These are phyloP conservation scores for Fusarium sp. DNA, from an alignment of 2,329 filamentous ascomycete genomes.

Conservation along the genomic window DNA sequence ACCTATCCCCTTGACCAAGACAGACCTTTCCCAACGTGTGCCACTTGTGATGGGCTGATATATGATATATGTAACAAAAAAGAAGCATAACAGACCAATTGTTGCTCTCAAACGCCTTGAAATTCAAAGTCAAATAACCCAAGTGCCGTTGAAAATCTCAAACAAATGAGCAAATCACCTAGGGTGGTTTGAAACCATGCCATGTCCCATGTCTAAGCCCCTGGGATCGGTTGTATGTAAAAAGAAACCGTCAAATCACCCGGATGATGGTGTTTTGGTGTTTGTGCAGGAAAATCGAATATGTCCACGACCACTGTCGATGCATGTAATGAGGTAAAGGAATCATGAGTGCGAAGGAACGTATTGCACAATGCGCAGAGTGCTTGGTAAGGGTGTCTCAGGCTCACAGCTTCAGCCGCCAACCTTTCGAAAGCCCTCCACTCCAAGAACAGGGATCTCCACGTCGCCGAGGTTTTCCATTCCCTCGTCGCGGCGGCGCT, in stretches of 20 bases:
- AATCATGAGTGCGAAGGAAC: constrained; percentile 16
- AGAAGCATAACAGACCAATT: constrained; percentile 20
- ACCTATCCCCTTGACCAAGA: constrained; percentile 1
- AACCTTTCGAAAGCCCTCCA: constrained; percentile 56
- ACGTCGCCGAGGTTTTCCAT: constrained; percentile 73
- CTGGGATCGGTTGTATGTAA: constrained; percentile 17
- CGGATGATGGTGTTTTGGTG: constrained; percentile 25
- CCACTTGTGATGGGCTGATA: constrained; percentile 10
- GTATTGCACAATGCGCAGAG: background rate
- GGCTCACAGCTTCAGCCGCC: constrained; percentile 39
- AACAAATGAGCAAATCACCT: constrained; percentile 31
- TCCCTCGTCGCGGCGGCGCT: constrained; percentile 79
- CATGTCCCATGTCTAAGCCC: constrained; percentile 8
- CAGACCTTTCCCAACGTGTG: constrained; percentile 7
- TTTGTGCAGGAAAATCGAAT: constrained; percentile 33
- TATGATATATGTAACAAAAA: constrained; percentile 15
- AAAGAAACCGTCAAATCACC: constrained; percentile 23
- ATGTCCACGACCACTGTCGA: constrained; percentile 17
- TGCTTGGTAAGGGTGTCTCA: constrained; percentile 2
- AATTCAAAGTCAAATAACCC: constrained; percentile 18
- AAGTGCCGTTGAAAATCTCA: constrained; percentile 23
- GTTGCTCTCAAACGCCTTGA: constrained; percentile 39
- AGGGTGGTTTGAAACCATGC: constrained; percentile 22
- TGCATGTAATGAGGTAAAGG: constrained; percentile 10
- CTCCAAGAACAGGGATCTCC: constrained; percentile 62